Conservation (phyloP, 2,329 filamentous ascomycete species). For the Paracorniculantispora psalliotae region DNA sequence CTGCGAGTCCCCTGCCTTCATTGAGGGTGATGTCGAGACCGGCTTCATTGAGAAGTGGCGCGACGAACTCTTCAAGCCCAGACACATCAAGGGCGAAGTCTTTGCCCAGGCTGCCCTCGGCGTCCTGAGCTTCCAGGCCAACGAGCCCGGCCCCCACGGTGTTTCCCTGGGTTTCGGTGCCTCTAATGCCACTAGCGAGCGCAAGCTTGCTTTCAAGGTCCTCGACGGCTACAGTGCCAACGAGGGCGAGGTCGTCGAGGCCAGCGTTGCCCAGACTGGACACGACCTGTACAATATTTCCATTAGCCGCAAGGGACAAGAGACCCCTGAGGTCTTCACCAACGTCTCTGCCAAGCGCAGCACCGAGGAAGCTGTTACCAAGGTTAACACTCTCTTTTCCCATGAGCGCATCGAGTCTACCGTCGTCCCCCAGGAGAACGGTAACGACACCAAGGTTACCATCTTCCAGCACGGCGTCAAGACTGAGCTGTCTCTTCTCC, state of each 20-base stretch:
- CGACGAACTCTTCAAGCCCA: constrained; percentile 67
- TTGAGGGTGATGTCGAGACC: constrained; percentile 85
- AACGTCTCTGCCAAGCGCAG: constrained; percentile 40
- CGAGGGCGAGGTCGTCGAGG: constrained; percentile 56
- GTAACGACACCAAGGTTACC: constrained; percentile 58
- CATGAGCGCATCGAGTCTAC: constrained; percentile 75
- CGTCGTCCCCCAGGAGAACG: constrained; percentile 55
- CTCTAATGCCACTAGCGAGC: constrained; percentile 34
- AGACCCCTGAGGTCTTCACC: constrained; percentile 36
- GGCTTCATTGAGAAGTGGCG: constrained; percentile 91
- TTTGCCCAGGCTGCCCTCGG: constrained; percentile 84
- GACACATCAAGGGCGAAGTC: constrained; percentile 62
- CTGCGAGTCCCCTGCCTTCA: constrained; percentile 75
- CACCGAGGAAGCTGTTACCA: constrained; percentile 23
- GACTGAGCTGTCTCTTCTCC: constrained; percentile 52
- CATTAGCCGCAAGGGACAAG: constrained; percentile 38
- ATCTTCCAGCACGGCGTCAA: constrained; percentile 69
- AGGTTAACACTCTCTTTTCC: constrained; percentile 62
- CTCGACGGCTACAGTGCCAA: constrained; percentile 60
- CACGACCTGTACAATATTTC: constrained; percentile 42
- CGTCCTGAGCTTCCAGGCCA: constrained; percentile 51
- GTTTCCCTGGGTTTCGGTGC: constrained; percentile 51
- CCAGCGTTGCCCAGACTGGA: constrained; percentile 44
- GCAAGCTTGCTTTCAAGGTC: constrained; percentile 48
- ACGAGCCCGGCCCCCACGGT: constrained; percentile 39